Percentiles rank a stretch among this genome's conserved stretches.
These are phyloP conservation scores for Barnettozyma populi DNA, from an alignment of 805 yeast species.

Conservation along the genomic window DNA sequence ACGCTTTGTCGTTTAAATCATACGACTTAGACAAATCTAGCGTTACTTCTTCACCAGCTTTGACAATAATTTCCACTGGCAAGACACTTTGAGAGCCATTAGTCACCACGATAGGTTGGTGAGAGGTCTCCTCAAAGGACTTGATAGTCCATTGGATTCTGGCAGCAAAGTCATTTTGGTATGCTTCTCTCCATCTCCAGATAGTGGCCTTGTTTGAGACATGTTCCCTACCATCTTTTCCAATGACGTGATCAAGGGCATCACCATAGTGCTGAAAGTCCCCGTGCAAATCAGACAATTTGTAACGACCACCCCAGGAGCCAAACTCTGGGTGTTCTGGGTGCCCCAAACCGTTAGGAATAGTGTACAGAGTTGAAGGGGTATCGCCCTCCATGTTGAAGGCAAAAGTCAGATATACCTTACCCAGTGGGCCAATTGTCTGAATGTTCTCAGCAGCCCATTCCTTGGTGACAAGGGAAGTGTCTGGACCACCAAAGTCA, in stretches of 20 bases:
- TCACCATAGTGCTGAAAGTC: constrained; percentile 22
- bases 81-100: constrained; percentile 20
- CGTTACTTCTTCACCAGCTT: constrained; percentile 13
- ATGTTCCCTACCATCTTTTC: constrained; percentile 14
- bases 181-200: constrained; percentile 32
- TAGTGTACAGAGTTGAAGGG: constrained; percentile 23
- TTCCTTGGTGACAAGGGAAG: constrained; percentile 20
- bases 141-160: constrained; percentile 31
- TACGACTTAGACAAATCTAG: constrained; percentile 25
- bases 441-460: constrained; percentile 24
- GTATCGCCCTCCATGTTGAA: constrained; percentile 31
- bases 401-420: constrained; percentile 21
- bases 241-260: constrained; percentile 23
- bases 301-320: constrained; percentile 33
- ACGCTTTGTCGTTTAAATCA: constrained; percentile 19
- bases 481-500: constrained; percentile 27
- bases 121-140: constrained; percentile 22
- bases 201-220: constrained; percentile 26
- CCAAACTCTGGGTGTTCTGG: constrained; percentile 29
- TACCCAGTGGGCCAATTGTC: constrained; percentile 26
- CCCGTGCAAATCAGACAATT: constrained; percentile 19
- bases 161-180: constrained; percentile 27
- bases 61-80: constrained; percentile 17
- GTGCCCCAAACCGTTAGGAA: constrained; percentile 29
- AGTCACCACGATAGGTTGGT: constrained; percentile 24